Evolutionary conservation across 1,139 yeast species (phyloP), one percentile per base, ranked within the genome.

Genomic region (Yarrowia galli): DNA sequence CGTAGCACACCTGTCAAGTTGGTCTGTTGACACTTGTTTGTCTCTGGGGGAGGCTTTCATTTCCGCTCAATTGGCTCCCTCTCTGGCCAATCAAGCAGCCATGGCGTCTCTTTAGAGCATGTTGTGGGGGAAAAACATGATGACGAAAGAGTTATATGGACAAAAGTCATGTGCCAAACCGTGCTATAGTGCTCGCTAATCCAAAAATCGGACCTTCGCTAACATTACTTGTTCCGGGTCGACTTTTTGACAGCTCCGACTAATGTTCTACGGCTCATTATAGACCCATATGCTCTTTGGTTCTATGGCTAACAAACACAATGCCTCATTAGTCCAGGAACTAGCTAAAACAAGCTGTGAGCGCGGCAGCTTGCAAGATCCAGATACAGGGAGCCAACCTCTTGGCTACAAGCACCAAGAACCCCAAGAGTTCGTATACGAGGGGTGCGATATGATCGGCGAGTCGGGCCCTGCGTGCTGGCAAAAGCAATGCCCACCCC

Each of bases 241-340:
- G 5, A 3, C 10, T 6, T 49, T n/a, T 32, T 49, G 56, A 49
- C 56, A 49, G 56, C 40, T 48, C 51, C 36, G 38, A 48, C 54
- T 18, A 48, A n/a, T 49, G 56, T 18, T 49, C 40, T 18, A 32
- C 22, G 36, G 36, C 20, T 3, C 53, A 25, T 46, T 10, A 13
- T 32, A 49, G 56, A 32, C 56, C 56, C 56, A 49, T n/a, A n/a
- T 49, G 56, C 38, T 32, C 56, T 49, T 49, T 35, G 51, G 51
- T n/a, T n/a, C 51, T 35, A 46, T 46, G 51, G 49, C n/a, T 7
- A 22, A 22, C 28, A 20, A 32, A 32, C 22, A 20, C 18, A 18
- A 28, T 10, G 32, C 32, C 18, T 12, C 58, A 49, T 32, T 32
- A 35, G 58, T 20, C 58, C 58, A 51, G 58, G 58, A 35, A 35